Evolutionary conservation across 2,329 filamentous ascomycete genomes (phyloP).

Genomic region (Penicillium frequentans): DNA sequence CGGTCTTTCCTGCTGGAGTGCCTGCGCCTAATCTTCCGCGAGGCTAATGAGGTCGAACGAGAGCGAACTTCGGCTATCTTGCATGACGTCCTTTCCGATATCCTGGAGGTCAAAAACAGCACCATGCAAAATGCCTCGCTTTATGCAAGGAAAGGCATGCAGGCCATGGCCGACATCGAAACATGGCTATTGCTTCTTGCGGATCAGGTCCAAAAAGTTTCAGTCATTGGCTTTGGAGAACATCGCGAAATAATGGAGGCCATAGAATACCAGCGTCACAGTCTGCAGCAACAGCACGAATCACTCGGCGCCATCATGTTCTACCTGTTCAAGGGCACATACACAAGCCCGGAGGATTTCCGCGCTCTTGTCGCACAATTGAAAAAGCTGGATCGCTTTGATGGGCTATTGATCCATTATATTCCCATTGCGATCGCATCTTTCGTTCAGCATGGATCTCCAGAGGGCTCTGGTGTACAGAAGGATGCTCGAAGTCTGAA

Average conservation of each 20-base stretch:
- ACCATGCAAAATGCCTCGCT: constrained; percentile 54
- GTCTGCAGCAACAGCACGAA: constrained; percentile 87
- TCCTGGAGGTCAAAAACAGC: constrained; percentile 58
- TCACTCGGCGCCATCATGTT: constrained; percentile 77
- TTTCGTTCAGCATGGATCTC: constrained; percentile 75
- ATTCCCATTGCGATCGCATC: constrained; percentile 76
- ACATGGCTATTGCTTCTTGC: constrained; percentile 71
- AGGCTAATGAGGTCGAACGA: constrained; percentile 63
- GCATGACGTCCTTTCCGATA: constrained; percentile 55
- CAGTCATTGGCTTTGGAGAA: constrained; percentile 68
- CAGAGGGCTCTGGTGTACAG: constrained; percentile 67
- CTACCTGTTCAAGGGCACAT: constrained; percentile 73
- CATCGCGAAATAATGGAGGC: constrained; percentile 70
- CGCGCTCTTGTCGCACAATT: constrained; percentile 67
- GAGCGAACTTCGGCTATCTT: constrained; percentile 49
- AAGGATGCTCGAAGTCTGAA: constrained; percentile 71
- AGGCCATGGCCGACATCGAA: constrained; percentile 74
- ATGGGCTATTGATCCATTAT: constrained; percentile 73
- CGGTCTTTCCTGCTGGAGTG: constrained; percentile 81
- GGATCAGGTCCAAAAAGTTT: constrained; percentile 73
- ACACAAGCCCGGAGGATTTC: constrained; percentile 71
- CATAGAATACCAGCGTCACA: constrained; percentile 75
- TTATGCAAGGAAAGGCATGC: constrained; percentile 73
- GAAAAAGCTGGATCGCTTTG: constrained; percentile 73
- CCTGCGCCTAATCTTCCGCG: constrained; percentile 73